Evolutionary conservation across 2,329 filamentous ascomycete species (phyloP).

Genomic region (Pezicula carpinea): DNA sequence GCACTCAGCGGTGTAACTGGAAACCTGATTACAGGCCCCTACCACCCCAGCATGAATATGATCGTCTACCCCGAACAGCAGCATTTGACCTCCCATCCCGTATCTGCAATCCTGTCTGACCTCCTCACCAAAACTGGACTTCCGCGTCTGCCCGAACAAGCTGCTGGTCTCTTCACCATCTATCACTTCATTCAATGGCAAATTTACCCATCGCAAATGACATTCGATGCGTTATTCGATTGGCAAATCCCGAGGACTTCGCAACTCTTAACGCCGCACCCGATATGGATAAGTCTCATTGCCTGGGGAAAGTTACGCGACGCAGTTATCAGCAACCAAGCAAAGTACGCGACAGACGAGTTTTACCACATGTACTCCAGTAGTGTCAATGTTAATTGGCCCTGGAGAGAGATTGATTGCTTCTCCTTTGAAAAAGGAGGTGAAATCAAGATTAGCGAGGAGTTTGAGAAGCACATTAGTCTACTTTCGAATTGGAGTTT

Average conservation of each 20-base stretch:
- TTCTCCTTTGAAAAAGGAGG: constrained; percentile 14
- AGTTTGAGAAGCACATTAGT: constrained; percentile 17
- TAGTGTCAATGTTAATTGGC: constrained; percentile 33
- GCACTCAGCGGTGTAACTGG: constrained; percentile 23
- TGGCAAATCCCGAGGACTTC: constrained; percentile 17
- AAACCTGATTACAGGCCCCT: constrained; percentile 28
- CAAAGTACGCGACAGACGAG: constrained; percentile 33
- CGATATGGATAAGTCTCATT: constrained; percentile 28
- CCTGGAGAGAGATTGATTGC: constrained; percentile 17
- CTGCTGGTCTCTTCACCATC: constrained; percentile 14
- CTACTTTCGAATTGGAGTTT: constrained; percentile 22
- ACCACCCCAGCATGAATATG: constrained; percentile 30
- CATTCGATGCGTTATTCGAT: constrained; percentile 18
- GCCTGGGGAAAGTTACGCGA: constrained; percentile 32
- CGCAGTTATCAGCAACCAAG: constrained; percentile 31
- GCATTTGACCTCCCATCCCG: constrained; percentile 21
- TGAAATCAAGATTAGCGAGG: constrained; percentile 15
- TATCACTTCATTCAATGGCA: constrained; percentile 22
- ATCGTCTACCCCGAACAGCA: constrained; percentile 27
- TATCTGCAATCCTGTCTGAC: constrained; percentile 26
- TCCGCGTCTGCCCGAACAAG: constrained; percentile 14
- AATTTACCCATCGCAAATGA: constrained; percentile 16
- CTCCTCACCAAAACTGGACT: constrained; percentile 14
- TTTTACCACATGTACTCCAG: constrained; percentile 32
- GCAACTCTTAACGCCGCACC: constrained; percentile 29